A percentile compares a stretch with the other conserved stretches of the same genome.
These are phyloP conservation scores for Chaetomiaceae sp. DNA, from an alignment of 2,329 filamentous ascomycete genomes.

Conservation along the genomic window DNA sequence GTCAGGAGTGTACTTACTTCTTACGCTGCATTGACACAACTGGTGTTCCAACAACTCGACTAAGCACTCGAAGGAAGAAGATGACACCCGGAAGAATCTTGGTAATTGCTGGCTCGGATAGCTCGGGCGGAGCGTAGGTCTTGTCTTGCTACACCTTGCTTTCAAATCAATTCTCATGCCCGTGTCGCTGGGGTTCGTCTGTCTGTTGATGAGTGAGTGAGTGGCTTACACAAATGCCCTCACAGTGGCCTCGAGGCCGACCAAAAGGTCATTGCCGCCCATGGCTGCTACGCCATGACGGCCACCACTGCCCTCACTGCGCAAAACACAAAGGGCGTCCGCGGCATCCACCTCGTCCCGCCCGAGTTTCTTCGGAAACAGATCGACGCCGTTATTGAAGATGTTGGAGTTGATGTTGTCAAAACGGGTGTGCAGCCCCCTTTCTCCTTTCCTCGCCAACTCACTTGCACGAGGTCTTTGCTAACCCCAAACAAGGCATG, in stretches of 20 bases:
- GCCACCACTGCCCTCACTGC: conserved; percentile 94
- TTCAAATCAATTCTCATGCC: background rate
- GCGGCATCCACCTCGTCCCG: conserved; percentile 75
- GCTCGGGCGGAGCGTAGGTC: conserved; percentile 78
- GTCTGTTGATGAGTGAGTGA: background rate
- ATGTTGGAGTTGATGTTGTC: conserved; percentile 83
- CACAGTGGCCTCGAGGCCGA: conserved; percentile 86
- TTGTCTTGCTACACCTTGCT: background rate
- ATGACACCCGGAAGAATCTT: conserved; percentile 51
- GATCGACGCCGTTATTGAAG: conserved; percentile 77
- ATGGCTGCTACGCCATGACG: conserved; percentile 94
- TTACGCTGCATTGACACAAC: background rate
- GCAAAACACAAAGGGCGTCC: conserved; percentile 84
- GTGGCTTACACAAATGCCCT: background rate
- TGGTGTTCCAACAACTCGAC: too few species aligned
- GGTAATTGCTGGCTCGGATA: conserved; percentile 84
- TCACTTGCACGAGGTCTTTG: background rate
- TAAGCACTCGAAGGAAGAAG: background rate
- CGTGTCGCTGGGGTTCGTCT: background rate
- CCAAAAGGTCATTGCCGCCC: conserved; percentile 87
- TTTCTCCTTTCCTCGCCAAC: background rate
- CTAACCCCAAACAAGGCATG: conserved; percentile 59
- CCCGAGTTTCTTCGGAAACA: conserved; percentile 76
- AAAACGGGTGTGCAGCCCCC: conserved; percentile 67
- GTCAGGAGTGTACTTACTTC: background rate